Conservation (phyloP, 2,329 filamentous ascomycete genomes). For the Calonectria pauciramosa region DNA sequence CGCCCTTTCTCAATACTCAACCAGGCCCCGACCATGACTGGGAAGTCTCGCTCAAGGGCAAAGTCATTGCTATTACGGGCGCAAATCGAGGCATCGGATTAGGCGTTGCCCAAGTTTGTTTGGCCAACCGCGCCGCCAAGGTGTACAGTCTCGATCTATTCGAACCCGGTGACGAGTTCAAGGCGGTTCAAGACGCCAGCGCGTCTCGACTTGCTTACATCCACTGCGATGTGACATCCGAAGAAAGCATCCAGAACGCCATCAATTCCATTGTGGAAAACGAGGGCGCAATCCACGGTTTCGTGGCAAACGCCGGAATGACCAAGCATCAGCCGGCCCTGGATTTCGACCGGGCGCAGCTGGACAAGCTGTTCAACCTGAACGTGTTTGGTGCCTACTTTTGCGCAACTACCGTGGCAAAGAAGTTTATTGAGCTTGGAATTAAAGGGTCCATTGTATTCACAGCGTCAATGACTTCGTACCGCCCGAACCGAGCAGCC, state of each 20-base stretch:
- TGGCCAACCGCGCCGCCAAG: neutral
- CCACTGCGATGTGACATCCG: neutral
- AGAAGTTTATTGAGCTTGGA: constrained; percentile 2
- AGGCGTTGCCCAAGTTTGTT: neutral
- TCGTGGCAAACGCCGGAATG: neutral
- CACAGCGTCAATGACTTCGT: neutral
- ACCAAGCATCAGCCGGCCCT: constrained; percentile 1
- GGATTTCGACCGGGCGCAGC: neutral
- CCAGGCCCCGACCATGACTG: constrained; percentile 2
- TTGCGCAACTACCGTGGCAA: neutral
- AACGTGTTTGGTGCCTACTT: constrained; percentile 4
- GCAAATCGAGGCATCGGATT: neutral
- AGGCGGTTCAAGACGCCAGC: neutral
- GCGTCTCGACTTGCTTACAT: neutral
- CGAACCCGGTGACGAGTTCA: neutral
- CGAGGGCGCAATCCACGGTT: neutral
- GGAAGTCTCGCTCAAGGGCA: neutral
- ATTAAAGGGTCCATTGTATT: neutral
- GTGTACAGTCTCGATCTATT: neutral
- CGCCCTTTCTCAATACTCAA: neutral
- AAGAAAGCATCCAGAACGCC: neutral
- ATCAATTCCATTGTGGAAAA: neutral
- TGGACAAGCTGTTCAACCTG: neutral
- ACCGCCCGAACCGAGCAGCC: neutral
- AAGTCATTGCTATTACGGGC: neutral